Conservation (phyloP, 805 yeast species). For the Metschnikowia drakensbergensis region DNA sequence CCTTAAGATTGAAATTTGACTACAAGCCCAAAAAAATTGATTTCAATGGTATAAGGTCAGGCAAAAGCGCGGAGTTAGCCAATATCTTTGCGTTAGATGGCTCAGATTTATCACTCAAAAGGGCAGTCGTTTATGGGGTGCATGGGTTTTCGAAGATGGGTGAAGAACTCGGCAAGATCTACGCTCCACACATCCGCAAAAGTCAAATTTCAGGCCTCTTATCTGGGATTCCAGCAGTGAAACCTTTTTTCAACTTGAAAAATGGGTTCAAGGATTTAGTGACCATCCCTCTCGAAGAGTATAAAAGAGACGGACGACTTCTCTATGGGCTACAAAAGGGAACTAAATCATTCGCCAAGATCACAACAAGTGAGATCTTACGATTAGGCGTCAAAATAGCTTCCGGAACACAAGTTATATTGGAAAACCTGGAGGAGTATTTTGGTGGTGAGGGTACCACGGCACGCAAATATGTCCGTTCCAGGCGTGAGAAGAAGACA, state of each 20-base stretch:
- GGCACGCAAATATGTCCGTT: constrained; percentile 32
- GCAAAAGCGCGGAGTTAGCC: constrained; percentile 81
- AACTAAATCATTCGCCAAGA: constrained; percentile 64
- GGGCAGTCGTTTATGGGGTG: constrained; percentile 66
- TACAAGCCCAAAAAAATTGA: constrained; percentile 90
- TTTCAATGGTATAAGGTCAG: constrained; percentile 79
- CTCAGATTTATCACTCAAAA: constrained; percentile 63
- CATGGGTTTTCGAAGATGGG: constrained; percentile 67
- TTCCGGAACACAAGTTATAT: constrained; percentile 77
- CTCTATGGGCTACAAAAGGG: constrained; percentile 73
- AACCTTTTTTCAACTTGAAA: constrained; percentile 73
- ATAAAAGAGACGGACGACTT: constrained; percentile 66
- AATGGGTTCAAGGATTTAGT: constrained; percentile 72
- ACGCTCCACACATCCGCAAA: constrained; percentile 86
- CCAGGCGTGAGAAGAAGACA: constrained; percentile 1
- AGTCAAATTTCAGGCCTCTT: constrained; percentile 78
- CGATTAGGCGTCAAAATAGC: constrained; percentile 82
- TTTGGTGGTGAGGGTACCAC: constrained; percentile 71
- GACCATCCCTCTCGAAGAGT: constrained; percentile 69
- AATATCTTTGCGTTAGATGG: constrained; percentile 88
- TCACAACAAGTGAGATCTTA: constrained; percentile 75
- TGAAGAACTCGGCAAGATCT: constrained; percentile 54
- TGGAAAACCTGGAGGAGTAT: constrained; percentile 76
- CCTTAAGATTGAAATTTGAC: constrained; percentile 66
- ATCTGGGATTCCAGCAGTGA: constrained; percentile 79